Evolutionary conservation across 805 yeast species (phyloP).

Genomic region (Barnettozyma californica): DNA sequence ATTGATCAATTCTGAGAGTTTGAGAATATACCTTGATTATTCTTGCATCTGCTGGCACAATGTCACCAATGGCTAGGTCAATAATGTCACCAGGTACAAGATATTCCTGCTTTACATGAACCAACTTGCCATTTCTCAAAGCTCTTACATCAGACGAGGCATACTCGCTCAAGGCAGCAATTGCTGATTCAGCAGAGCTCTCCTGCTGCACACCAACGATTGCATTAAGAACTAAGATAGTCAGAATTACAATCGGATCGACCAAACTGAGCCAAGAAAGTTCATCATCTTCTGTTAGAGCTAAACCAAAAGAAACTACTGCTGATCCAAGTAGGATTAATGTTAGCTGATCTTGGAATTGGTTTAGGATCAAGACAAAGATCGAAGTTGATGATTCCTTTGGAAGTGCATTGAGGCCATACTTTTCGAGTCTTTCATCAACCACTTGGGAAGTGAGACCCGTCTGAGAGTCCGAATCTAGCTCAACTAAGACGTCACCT

Average conservation of each 20-base stretch:
- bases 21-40: slow-evolving; percentile 33
- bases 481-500: slow-evolving; percentile 10
- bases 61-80: slow-evolving; percentile 33
- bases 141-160: slow-evolving; percentile 44
- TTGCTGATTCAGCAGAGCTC: slow-evolving; percentile 44
- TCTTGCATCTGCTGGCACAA: slow-evolving; percentile 46
- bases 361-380: slow-evolving; percentile 30
- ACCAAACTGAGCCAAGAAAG: slow-evolving; percentile 29
- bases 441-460: slow-evolving; percentile 19
- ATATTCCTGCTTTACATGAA: slow-evolving; percentile 36
- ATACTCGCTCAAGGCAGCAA: slow-evolving; percentile 42
- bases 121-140: slow-evolving; percentile 36
- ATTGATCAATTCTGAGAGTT: slow-evolving; percentile 39
- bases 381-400: slow-evolving; percentile 33
- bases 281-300: slow-evolving; percentile 25
- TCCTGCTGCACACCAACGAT: slow-evolving; percentile 47
- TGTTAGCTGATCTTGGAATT: slow-evolving; percentile 33
- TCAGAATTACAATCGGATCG: slow-evolving; percentile 38
- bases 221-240: slow-evolving; percentile 41
- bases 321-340: slow-evolving; percentile 30
- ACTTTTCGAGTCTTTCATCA: slow-evolving; percentile 12
- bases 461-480: slow-evolving; percentile 9
- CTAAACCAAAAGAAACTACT: slow-evolving; percentile 28
- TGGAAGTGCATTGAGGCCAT: slow-evolving; percentile 28
- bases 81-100: slow-evolving; percentile 45